Conservation (phyloP, 2,329 filamentous ascomycete species). For the Colletotrichum tabaci region DNA sequence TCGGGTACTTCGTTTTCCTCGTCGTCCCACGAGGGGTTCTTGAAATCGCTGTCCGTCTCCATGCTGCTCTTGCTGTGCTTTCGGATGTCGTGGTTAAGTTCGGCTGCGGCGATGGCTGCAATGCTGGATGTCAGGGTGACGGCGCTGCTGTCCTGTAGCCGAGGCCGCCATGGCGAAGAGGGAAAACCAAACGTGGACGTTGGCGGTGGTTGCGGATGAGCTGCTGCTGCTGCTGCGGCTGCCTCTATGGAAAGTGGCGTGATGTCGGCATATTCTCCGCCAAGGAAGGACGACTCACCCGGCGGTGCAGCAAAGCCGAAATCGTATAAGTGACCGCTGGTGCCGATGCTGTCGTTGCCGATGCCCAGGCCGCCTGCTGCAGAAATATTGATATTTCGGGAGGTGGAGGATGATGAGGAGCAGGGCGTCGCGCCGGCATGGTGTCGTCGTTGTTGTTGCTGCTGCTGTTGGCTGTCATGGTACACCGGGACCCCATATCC, state of each 20-base stretch:
- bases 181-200: conserved; percentile 35
- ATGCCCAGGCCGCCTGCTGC: conserved; percentile 13
- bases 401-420: neutral
- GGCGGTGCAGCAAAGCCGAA: conserved; percentile 37
- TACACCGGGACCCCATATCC: conserved; percentile 30
- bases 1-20: conserved; percentile 16
- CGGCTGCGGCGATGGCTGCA: conserved; percentile 34
- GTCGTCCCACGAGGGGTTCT: conserved; percentile 31
- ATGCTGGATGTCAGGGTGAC: conserved; percentile 37
- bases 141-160: conserved; percentile 33
- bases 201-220: conserved; percentile 23
- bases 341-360: neutral
- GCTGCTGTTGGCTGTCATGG: conserved; percentile 18
- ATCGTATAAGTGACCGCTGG: conserved; percentile 20
- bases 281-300: conserved; percentile 40
- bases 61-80: conserved; percentile 39
- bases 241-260: conserved; percentile 39
- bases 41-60: conserved; percentile 35
- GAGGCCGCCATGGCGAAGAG: conserved; percentile 38
- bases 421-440: conserved; percentile 5
- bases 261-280: conserved; percentile 40
- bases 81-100: conserved; percentile 33
- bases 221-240: conserved; percentile 16
- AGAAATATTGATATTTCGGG: conserved; percentile 17
- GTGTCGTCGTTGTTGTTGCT: neutral